These are phyloP conservation scores for Stropharia rugosoannulata DNA, from an alignment of 768 basidiomycete genomes.

Conservation along the genomic window DNA sequence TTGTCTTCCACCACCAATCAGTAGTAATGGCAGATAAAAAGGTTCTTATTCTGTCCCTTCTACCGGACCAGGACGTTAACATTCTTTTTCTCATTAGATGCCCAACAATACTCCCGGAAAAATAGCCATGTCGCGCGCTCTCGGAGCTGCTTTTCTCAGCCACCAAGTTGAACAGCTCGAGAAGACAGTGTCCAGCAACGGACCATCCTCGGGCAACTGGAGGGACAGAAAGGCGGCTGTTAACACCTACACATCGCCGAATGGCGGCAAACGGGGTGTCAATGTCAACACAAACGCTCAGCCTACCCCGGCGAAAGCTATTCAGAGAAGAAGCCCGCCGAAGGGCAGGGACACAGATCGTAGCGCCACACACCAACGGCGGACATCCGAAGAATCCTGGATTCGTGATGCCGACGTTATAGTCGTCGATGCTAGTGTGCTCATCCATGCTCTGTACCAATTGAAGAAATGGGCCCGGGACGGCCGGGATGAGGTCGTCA, in stretches of 20 bases:
- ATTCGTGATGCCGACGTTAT: conserved; percentile 77
- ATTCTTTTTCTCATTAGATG: not conserved
- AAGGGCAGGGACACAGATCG: conserved; percentile 19
- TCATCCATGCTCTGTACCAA: conserved; percentile 74
- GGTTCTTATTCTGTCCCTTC: conserved; percentile 14
- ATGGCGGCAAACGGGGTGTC: conserved; percentile 28
- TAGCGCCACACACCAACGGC: conserved; percentile 14
- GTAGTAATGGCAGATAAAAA: conserved; percentile 31
- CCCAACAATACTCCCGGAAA: conserved; percentile 45
- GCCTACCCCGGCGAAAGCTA: conserved; percentile 29
- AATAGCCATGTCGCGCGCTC: conserved; percentile 81
- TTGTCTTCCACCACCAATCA: no score
- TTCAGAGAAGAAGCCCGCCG: conserved; percentile 25
- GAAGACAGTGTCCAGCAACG: conserved; percentile 57
- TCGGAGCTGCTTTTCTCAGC: conserved; percentile 83
- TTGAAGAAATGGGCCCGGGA: conserved; percentile 83
- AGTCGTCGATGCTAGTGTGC: conserved; percentile 79
- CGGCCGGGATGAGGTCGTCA: conserved; percentile 72
- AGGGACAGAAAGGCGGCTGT: conserved; percentile 40
- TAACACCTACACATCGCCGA: conserved; percentile 15
- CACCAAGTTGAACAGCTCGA: conserved; percentile 90
- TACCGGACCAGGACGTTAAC: not conserved
- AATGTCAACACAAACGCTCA: conserved; percentile 6
- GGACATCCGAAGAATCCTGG: conserved; percentile 29
- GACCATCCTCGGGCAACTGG: conserved; percentile 60